These are phyloP conservation scores for Teratosphaeria viscida DNA, from an alignment of 2,329 filamentous ascomycete species.

Conservation along the genomic window DNA sequence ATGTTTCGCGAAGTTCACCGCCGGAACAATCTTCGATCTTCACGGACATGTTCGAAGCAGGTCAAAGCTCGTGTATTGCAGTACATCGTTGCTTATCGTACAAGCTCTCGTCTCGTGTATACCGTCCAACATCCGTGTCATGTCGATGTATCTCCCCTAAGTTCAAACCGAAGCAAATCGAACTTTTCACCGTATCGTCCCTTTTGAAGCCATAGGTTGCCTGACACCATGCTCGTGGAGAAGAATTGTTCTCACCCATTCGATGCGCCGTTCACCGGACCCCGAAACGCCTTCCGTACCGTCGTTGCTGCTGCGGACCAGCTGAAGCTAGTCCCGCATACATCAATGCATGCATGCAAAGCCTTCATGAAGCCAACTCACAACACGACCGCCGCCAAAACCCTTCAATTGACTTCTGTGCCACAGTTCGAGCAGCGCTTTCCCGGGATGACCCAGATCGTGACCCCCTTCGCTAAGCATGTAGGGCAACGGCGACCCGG, in stretches of 20 bases:
- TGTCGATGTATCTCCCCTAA: neutral
- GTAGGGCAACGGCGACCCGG: conserved; percentile 22
- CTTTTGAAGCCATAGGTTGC: neutral
- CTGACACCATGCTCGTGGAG: neutral
- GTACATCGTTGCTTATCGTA: neutral
- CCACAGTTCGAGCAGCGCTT: conserved; percentile 26
- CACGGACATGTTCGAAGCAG: neutral
- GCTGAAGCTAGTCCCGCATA: neutral
- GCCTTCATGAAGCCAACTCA: neutral
- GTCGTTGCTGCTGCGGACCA: neutral
- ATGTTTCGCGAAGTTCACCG: neutral
- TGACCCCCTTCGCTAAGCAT: conserved; percentile 21
- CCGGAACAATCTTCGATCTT: neutral
- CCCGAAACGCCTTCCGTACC: neutral
- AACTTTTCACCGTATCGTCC: neutral
- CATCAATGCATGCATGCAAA: neutral
- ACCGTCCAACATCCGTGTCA: neutral
- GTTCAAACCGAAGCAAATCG: neutral
- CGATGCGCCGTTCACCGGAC: neutral
- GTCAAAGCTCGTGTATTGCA: neutral
- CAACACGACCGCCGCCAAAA: neutral
- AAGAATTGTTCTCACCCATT: neutral
- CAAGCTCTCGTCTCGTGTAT: neutral
- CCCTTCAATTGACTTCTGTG: conserved; percentile 20
- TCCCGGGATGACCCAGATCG: conserved; percentile 26